Base-by-base conservation (phyloP, 2,329 filamentous ascomycete genomes). In the Alternaria novae-zelandiae region DNA sequence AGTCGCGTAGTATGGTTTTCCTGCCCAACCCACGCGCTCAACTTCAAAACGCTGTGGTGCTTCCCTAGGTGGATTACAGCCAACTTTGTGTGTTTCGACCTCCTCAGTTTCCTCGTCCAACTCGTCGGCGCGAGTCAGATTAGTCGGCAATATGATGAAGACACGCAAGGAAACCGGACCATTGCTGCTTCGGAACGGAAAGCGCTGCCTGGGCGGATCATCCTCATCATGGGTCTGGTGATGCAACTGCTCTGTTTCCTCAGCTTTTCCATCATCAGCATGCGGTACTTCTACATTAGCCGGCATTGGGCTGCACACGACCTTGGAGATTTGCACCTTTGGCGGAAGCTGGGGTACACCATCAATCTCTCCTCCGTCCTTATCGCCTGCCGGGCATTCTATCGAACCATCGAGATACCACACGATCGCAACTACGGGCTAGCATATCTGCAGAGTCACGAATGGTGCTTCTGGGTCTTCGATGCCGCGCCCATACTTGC, bases 391-490 rank as follows among this genome's bases (percentile, higher is more conserved):
- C 84, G 85, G 13, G 86, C 83, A n/a, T 79, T 86, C 26, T 87
- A 85, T 63, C 82, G 85, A n/a, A 81, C 85, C 5, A 79, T 85
- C 51, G 85, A 87, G 66, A 87, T 86, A 63, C 82, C 83, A 0
- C 79, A 85, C 36, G 85, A 85, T 55, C 71, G 70, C 54, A 63
- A 70, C 15, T 74, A 76, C 0, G 83, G 83, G n/a, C 74, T 85
- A 7, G 80, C 82, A 15, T 87, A 87, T 66, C 75, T 83, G 1
- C 85, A 86, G 67, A 78, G 71, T 5, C 82, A 84, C 21, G 85
- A 87, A 65, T 86, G 85, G 82, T 82, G 83, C 26, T 84, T 87
- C 59, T 87, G 84, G 79, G 79, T 82, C 3, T 83, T 87, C 13
- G 86, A 87, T 63, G 80, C 82, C 0, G 62, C 85, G 7, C 84